A percentile compares a stretch with the other conserved stretches of the same genome.
Conservation (phyloP, 1,139 yeast genomes). For the Protomyces arabidopsidicola region DNA sequence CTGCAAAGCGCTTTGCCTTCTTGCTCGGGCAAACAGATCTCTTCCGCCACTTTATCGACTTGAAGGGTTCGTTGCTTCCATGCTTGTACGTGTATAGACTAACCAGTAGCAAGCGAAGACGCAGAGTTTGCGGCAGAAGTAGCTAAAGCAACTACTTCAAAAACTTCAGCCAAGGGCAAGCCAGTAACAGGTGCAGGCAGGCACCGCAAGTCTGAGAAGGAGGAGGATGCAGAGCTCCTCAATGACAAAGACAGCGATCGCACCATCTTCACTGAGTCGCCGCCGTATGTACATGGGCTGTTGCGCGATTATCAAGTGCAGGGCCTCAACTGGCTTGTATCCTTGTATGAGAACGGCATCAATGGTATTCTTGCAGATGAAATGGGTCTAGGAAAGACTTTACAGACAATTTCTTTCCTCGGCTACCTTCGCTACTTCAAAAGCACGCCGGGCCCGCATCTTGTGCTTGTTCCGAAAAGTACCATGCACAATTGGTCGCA, state of each 20-base stretch:
- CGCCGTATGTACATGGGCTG: conserved; percentile 69
- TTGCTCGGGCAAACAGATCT: conserved; percentile 67
- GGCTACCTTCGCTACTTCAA: conserved; percentile 79
- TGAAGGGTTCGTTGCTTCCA: conserved; percentile 54
- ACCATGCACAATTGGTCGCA: conserved; percentile 94
- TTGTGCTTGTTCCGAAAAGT: conserved; percentile 89
- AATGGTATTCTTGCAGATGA: conserved; percentile 97
- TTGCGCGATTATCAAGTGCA: conserved; percentile 92
- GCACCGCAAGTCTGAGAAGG: conserved; percentile 48
- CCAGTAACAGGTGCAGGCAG: conserved; percentile 37
- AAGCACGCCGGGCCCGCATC: conserved; percentile 81
- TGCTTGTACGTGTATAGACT: not conserved
- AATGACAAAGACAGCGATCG: conserved; percentile 54
- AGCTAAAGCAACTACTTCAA: conserved; percentile 49
- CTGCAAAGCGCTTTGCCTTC: conserved; percentile 75
- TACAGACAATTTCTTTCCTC: conserved; percentile 87
- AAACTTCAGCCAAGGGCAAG: conserved; percentile 31
- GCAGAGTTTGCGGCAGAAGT: conserved; percentile 56
- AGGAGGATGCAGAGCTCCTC: conserved; percentile 84
- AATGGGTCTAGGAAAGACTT: conserved; percentile 98
- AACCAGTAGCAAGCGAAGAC: conserved; percentile 44
- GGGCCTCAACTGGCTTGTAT: conserved; percentile 96
- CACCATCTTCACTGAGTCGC: conserved; percentile 73
- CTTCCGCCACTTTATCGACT: conserved; percentile 82
- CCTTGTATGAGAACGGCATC: conserved; percentile 93